Evolutionary conservation across 768 basidiomycete genomes (phyloP), one percentile per base, ranked within the genome.

Genomic region (Termitomyces sp.): DNA sequence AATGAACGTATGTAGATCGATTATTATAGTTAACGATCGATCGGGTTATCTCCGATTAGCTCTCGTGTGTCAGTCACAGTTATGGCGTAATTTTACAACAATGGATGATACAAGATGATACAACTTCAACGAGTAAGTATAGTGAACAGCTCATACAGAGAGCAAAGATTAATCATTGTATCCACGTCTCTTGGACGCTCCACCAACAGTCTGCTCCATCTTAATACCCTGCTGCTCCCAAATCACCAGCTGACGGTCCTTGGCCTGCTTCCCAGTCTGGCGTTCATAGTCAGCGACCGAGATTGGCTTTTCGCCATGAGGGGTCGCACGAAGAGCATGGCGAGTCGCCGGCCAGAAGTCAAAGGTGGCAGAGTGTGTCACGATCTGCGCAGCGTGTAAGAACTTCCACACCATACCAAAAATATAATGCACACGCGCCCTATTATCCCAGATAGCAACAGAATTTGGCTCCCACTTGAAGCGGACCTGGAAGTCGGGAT

Each of bases 381-480:
- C 85, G 58, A 90, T 67, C 88, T 88, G 60, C 42, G 32, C 30
- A 46, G 39, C 42, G 59, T 50, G 43, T 51, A 2, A 33, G 46
- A 22, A 8, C 53, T n/a, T 36, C 24, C 14, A 51, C 20, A n/a
- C 9, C 9, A 40, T 33, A 12, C 18, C 20, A 34, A 47, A 42
- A 36, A 18, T 7, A 7, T 24, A 24, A 24, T 12, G 13, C 20
- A 42, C 8, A 68, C 80, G 39, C 61, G 89, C 88, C 70, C 91
- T 79, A 71, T 93, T 93, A 66, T 93, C 90, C 91, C 92, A 93
- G 69, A 93, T 77, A n/a, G 89, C 91, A 53, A 93, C 74, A 42
- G 88, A 87, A 67, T 91, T 84, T 37, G 78, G 74, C 67, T 87
- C 80, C 91, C 91, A 93, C 61, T 78, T 82, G 79, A 89, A 89